Percentiles rank a stretch among this genome's conserved stretches.
phyloP scores from a whole-genome alignment of 2,329 filamentous ascomycete species.

The Botryotinia narcissicola region DNA sequence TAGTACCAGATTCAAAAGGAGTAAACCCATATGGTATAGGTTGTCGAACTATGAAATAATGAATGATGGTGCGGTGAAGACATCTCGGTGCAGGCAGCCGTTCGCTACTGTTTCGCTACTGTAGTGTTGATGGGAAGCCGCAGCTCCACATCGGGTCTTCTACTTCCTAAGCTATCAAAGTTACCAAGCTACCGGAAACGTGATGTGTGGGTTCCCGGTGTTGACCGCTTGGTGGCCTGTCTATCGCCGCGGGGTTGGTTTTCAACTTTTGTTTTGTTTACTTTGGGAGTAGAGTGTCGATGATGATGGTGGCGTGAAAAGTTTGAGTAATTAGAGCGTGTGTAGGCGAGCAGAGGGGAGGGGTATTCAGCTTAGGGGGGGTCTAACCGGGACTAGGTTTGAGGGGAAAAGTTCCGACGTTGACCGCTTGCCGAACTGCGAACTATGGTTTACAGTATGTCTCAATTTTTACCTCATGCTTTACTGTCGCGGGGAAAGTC shows the following conservation, averaged over 20 bases:
- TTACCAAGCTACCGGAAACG: conserved; percentile 14
- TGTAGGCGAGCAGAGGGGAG: background rate
- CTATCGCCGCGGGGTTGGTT: conserved; percentile 1
- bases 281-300: background rate
- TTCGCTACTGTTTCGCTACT: conserved; percentile 11
- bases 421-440: conserved; percentile 4
- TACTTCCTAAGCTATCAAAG: background rate
- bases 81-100: conserved; percentile 16
- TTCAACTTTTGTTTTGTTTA: background rate
- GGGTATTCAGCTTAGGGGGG: background rate
- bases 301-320: conserved; percentile 9
- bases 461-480: background rate
- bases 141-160: conserved; percentile 8
- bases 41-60: background rate
- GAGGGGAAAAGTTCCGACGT: conserved; percentile 4
- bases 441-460: background rate
- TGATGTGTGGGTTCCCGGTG: conserved; percentile 13
- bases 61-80: conserved; percentile 15
- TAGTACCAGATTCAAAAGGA: background rate
- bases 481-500: conserved; percentile 9
- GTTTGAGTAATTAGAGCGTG: background rate
- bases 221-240: conserved; percentile 16
- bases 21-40: background rate
- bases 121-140: conserved; percentile 1
- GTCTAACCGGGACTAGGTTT: background rate